phyloP scores from a whole-genome alignment of 2,329 filamentous ascomycete genomes.

The Apiospora hydei region DNA sequence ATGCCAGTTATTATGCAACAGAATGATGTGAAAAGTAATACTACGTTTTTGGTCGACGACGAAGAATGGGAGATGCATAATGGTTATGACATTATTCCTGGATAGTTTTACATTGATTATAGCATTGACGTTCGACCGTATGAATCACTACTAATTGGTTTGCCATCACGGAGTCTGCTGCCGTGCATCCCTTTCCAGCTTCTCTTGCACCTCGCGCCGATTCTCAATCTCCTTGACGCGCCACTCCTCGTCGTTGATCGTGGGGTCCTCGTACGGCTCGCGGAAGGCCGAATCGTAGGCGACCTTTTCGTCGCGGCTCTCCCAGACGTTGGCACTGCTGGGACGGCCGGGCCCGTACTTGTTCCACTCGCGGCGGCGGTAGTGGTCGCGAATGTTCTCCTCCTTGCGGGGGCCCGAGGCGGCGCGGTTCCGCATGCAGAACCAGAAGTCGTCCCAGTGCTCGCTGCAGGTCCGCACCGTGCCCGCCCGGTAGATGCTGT shows the following conservation, averaged over 20 bases:
- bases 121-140: not conserved
- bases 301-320: conserved; percentile 70
- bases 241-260: conserved; percentile 53
- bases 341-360: conserved; percentile 69
- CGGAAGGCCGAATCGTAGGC: conserved; percentile 54
- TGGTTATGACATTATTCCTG: not conserved
- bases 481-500: conserved; percentile 88
- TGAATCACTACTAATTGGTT: not conserved
- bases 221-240: conserved; percentile 44
- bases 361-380: conserved; percentile 68
- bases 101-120: conserved; percentile 11
- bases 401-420: conserved; percentile 66
- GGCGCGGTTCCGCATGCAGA: conserved; percentile 87
- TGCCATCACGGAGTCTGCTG: not conserved
- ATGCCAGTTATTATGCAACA: not conserved
- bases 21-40: too few species aligned
- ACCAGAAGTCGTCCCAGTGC: conserved; percentile 94
- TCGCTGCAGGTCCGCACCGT: conserved; percentile 78
- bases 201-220: conserved; percentile 33
- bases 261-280: conserved; percentile 47
- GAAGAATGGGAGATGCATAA: not conserved
- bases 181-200: conserved; percentile 30
- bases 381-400: conserved; percentile 69
- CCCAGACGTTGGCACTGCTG: conserved; percentile 93
- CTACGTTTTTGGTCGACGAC: not conserved